Conservation (phyloP, 1,284 basidiomycete species). For the Exsudoporus floridanus region DNA sequence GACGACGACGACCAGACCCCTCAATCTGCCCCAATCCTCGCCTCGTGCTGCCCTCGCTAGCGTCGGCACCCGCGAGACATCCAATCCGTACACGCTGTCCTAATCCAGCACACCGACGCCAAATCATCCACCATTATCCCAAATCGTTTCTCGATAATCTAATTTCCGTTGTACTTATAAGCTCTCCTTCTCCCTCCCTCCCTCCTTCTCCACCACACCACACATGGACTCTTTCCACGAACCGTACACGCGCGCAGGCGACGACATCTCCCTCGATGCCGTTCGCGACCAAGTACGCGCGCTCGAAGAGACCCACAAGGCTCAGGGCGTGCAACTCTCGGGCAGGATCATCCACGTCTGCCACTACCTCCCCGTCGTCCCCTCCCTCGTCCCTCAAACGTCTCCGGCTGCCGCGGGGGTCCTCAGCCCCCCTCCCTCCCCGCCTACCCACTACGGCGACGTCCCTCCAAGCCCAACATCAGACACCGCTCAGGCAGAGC, state of each 20-base stretch:
- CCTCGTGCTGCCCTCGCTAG: neutral
- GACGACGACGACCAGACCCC: neutral
- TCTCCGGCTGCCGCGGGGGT: constrained; percentile 51
- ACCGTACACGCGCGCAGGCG: constrained; percentile 39
- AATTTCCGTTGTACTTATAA: constrained; percentile 22
- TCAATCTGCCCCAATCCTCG: too few relatives aligned
- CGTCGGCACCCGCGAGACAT: neutral
- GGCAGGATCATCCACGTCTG: constrained; percentile 87
- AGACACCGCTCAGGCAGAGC: constrained; percentile 10
- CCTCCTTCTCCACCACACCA: constrained; percentile 2
- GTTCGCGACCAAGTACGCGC: constrained; percentile 58
- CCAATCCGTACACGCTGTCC: constrained; percentile 15
- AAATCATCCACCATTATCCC: constrained; percentile 24
- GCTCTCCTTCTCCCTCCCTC: neutral
- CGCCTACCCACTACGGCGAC: constrained; percentile 49
- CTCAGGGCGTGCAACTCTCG: constrained; percentile 69
- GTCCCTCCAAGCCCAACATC: constrained; percentile 37
- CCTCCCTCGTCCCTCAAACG: constrained; percentile 50
- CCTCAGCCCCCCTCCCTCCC: constrained; percentile 68
- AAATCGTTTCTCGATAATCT: constrained; percentile 33
- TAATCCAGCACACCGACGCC: constrained; percentile 26
- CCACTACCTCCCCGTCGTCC: constrained; percentile 75
- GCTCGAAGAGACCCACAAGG: constrained; percentile 69
- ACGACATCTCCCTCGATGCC: constrained; percentile 47
- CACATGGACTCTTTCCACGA: constrained; percentile 51